phyloP scores from a whole-genome alignment of 441 rosid genomes.

The Dalechampia spathulata region DNA sequence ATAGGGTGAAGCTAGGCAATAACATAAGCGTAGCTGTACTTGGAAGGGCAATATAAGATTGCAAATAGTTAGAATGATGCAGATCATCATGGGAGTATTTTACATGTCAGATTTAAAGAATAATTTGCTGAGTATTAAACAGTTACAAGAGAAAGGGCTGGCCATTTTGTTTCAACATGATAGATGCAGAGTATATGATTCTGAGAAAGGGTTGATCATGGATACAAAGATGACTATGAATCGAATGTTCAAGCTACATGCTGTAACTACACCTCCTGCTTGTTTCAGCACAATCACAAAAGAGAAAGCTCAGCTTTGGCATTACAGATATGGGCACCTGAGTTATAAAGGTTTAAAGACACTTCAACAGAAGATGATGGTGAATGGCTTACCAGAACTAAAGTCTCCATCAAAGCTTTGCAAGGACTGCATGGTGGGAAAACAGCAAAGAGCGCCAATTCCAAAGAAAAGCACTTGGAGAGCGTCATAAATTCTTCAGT shows the following conservation, averaged over 20 bases:
- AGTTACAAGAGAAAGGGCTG: not conserved
- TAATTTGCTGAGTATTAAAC: not conserved
- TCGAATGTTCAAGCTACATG: not conserved
- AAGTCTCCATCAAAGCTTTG: no score
- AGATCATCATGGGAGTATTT: not conserved
- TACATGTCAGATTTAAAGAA: not conserved
- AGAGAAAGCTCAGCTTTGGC: no score
- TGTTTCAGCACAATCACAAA: not conserved
- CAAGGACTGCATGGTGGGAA: no score
- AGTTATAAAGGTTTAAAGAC: no score
- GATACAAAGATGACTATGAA: not conserved
- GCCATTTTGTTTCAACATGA: no score
- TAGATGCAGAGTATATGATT: no score
- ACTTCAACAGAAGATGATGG: no score
- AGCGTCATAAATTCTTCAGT: no score
- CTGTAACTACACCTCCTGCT: not conserved
- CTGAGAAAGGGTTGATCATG: no score
- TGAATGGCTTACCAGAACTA: no score
- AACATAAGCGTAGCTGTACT: not conserved
- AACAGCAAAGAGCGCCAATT: not conserved
- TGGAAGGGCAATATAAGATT: not conserved
- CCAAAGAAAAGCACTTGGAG: not conserved
- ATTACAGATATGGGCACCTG: no score
- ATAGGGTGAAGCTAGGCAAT: not conserved
- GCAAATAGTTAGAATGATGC: no score